Percentiles rank a stretch among this genome's conserved stretches.
These are phyloP conservation scores for Lophiostoma macrostomum DNA, from an alignment of 495 filamentous ascomycete genomes.

Conservation along the genomic window DNA sequence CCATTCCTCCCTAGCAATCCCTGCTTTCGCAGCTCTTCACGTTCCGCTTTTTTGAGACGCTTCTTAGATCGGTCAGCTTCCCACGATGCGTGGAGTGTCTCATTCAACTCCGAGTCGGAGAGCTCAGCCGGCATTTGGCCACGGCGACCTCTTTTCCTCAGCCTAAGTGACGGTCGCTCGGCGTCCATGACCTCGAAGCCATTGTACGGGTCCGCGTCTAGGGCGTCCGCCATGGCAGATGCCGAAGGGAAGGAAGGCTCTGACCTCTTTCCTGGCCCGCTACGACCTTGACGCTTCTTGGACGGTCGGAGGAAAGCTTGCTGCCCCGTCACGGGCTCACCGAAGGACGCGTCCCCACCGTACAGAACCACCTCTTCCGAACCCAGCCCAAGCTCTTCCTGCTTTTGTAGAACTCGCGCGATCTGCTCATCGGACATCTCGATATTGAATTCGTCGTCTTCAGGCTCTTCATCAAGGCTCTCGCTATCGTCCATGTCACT, in stretches of 20 bases:
- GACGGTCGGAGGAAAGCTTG: neutral
- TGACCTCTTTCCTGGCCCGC: conserved; percentile 1
- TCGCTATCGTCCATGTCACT: conserved; percentile 32
- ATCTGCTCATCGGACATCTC: conserved; percentile 38
- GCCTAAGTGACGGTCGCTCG: conserved; percentile 58
- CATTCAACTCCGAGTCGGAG: conserved; percentile 73
- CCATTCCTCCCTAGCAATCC: conserved; percentile 71
- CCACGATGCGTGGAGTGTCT: conserved; percentile 60
- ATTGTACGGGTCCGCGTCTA: conserved; percentile 61
- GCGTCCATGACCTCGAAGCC: conserved; percentile 83
- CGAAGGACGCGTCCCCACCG: conserved; percentile 39
- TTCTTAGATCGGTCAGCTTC: conserved; percentile 80
- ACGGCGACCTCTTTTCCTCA: conserved; percentile 57
- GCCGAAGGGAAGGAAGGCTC: conserved; percentile 53
- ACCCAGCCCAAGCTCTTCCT: conserved; percentile 63
- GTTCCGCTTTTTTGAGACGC: conserved; percentile 69
- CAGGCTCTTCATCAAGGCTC: conserved; percentile 41
- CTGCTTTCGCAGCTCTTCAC: conserved; percentile 71
- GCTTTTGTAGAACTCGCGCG: conserved; percentile 46
- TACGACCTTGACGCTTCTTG: conserved; percentile 11
- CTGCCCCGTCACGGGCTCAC: neutral
- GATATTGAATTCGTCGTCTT: conserved; percentile 40
- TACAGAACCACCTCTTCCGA: conserved; percentile 57
- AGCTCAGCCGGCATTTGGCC: conserved; percentile 50
- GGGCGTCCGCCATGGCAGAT: conserved; percentile 61